Base-by-base conservation (phyloP, 345 rosid species). In the Geranium brycei region DNA sequence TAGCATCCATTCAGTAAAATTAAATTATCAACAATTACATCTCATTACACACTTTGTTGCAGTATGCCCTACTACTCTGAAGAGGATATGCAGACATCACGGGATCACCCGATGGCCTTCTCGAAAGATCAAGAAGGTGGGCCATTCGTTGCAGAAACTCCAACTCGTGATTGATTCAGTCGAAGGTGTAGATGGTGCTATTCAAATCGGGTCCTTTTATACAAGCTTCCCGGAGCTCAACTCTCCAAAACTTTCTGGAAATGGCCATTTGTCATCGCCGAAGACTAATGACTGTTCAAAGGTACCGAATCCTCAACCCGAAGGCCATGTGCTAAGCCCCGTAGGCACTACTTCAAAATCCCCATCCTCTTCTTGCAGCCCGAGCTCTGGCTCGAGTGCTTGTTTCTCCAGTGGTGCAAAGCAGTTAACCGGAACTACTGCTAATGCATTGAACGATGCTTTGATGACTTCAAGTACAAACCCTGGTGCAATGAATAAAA, bases 101-200 rank as follows among this genome's bases (percentile, higher is more conserved):
- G 80, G 83, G 23, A 76, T 79, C 62, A 60, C 61, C 58, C 78
- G 83, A 11, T 79, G 83, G 83, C 83, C 83, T 16, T 73, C 83
- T 30, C 72, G 83, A 53, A 79, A 79, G 72, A 73, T 79, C 71
- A 76, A 79, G 74, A 76, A 79, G 69, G 78, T 79, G 3, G 71
- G 73, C 31, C 80, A 76, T 59, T 71, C 83, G 59, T 60, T 76
- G 67, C 68, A 68, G 76, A 79, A 76, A 71, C 80, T 79, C 64
- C 99, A 93, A 71, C 83, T 73, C 12, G 99, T 93, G 68, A 88
- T 93, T 8, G 87, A 93, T 70, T 86, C 99, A 1, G 99, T 93
- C 65, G 91, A 90, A 77, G 99, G 97, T 62, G 80, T 85, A 17
- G 76, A 87, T 71, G 86, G 91, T 53, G 58, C 92, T 63, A 75